phyloP scores from a whole-genome alignment of 495 filamentous ascomycete genomes.

The Lindgomyces ingoldianus region DNA sequence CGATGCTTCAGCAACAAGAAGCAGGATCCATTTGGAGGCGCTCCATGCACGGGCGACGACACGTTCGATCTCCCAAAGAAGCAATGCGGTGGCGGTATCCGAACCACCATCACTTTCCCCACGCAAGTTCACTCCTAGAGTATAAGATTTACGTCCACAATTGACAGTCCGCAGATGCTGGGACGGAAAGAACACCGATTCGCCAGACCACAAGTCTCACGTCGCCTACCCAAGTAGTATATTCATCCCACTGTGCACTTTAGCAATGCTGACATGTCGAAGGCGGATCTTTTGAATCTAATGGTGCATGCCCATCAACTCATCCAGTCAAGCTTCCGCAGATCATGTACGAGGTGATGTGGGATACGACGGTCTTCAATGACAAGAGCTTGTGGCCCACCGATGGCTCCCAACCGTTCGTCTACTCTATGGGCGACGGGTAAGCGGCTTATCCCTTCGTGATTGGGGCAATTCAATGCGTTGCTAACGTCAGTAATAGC shows the following conservation, averaged over 20 bases:
- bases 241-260: neutral
- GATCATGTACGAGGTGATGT: slow-evolving; percentile 56
- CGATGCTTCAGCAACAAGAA: slow-evolving; percentile 52
- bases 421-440: slow-evolving; percentile 53
- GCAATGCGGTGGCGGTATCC: slow-evolving; percentile 52
- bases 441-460: slow-evolving; percentile 24
- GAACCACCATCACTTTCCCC: slow-evolving; percentile 54
- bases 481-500: slow-evolving; percentile 11
- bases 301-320: slow-evolving; percentile 50
- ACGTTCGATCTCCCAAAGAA: slow-evolving; percentile 49
- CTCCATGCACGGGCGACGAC: slow-evolving; percentile 55
- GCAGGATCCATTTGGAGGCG: slow-evolving; percentile 52
- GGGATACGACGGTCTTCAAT: slow-evolving; percentile 52
- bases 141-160: neutral
- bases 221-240: slow-evolving; percentile 44
- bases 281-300: slow-evolving; percentile 42
- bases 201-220: slow-evolving; percentile 53
- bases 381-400: slow-evolving; percentile 46
- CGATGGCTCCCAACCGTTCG: slow-evolving; percentile 51
- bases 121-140: slow-evolving; percentile 38
- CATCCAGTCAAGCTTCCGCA: slow-evolving; percentile 52
- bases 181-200: slow-evolving; percentile 56
- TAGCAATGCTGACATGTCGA: neutral
- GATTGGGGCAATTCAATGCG: neutral
- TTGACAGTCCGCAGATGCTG: slow-evolving; percentile 47